Evolutionary conservation across 495 filamentous ascomycete genomes (phyloP).

Genomic region (Xylaria castorea): DNA sequence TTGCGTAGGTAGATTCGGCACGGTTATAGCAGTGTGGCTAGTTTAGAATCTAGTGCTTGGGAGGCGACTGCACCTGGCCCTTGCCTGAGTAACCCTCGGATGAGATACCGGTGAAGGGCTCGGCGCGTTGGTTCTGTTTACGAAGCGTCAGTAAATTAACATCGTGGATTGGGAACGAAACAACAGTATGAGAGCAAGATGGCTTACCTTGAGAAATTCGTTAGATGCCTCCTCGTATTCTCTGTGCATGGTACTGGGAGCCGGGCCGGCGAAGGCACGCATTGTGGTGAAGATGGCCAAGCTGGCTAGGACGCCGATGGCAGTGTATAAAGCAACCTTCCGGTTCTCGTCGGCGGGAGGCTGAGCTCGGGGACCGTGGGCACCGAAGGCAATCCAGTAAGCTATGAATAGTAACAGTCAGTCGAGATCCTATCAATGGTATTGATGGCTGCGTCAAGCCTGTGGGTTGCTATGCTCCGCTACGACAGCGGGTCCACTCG

Average conservation of each 20-base stretch:
- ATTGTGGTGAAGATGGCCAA: slow-evolving; percentile 70
- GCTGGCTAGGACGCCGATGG: slow-evolving; percentile 63
- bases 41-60: slow-evolving; percentile 43
- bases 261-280: slow-evolving; percentile 67
- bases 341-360: slow-evolving; percentile 81
- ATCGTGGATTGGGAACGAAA: not conserved
- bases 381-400: slow-evolving; percentile 98
- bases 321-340: slow-evolving; percentile 75
- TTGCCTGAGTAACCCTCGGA: slow-evolving; percentile 80
- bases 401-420: slow-evolving; percentile 60
- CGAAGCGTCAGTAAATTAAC: slow-evolving; percentile 32
- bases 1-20: slow-evolving; percentile 1
- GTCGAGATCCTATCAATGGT: slow-evolving; percentile 7
- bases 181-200: not conserved
- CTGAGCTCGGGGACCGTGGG: slow-evolving; percentile 86
- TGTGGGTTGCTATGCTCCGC: slow-evolving; percentile 27
- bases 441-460: slow-evolving; percentile 29
- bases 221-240: slow-evolving; percentile 93
- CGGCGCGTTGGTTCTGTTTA: slow-evolving; percentile 76
- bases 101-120: slow-evolving; percentile 88
- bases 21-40: slow-evolving; percentile 13
- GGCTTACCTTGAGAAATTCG: slow-evolving; percentile 82
- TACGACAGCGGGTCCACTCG: slow-evolving; percentile 23
- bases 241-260: slow-evolving; percentile 88
- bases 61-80: slow-evolving; percentile 79